A percentile compares a stretch with the other conserved stretches of the same genome.
These are phyloP conservation scores for Hanseniaspora meyeri DNA, from an alignment of 805 yeast genomes.

Conservation along the genomic window DNA sequence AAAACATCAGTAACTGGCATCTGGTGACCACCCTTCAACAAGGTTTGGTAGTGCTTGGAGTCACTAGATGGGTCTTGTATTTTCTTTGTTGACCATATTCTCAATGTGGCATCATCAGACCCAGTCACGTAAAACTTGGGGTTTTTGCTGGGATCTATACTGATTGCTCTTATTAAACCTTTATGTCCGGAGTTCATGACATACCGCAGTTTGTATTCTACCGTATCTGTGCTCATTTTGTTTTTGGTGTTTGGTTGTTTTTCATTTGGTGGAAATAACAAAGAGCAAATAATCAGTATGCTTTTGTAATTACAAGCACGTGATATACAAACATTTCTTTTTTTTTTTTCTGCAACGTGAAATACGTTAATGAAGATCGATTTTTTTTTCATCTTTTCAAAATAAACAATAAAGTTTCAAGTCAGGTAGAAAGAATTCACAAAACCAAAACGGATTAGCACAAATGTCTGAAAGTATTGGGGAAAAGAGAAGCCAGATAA, in stretches of 20 bases:
- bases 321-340: neutral
- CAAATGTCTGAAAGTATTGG: constrained; percentile 15
- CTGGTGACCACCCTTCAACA: constrained; percentile 70
- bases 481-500: constrained; percentile 17
- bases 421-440: neutral
- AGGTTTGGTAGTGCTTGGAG: constrained; percentile 38
- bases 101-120: constrained; percentile 74
- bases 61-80: constrained; percentile 53
- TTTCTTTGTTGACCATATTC: constrained; percentile 47
- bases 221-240: neutral
- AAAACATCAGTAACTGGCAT: constrained; percentile 75
- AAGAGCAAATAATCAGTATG: neutral
- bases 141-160: constrained; percentile 67
- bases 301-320: neutral
- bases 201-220: constrained; percentile 1
- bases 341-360: no score
- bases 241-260: neutral
- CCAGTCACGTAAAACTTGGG: constrained; percentile 85
- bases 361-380: no score
- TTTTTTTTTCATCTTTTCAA: no score
- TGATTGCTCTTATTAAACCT: constrained; percentile 82
- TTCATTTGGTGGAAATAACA: neutral
- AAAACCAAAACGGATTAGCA: neutral
- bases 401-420: no score
- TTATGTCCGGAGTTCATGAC: constrained; percentile 78